Conservation (phyloP, 441 rosid genomes). For the Syzygium malaccense region DNA sequence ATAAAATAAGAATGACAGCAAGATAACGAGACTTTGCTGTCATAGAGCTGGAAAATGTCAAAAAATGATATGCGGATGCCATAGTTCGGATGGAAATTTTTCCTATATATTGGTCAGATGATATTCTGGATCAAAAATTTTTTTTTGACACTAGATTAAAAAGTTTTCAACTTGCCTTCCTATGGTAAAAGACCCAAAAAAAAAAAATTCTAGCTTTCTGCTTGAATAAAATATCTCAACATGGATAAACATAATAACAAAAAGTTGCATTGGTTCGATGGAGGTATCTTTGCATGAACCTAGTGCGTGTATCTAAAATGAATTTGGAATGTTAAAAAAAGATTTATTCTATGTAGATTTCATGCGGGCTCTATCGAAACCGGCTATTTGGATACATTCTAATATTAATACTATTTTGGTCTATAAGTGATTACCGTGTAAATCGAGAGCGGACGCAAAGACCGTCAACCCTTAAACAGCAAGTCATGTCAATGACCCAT, state of each 20-base stretch:
- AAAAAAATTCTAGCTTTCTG: not conserved
- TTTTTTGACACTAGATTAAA: not conserved
- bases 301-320: not conserved
- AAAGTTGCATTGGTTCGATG: not conserved
- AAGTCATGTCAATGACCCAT: not conserved
- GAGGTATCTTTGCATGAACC: not conserved
- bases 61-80: not conserved
- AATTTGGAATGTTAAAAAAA: not conserved
- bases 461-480: not conserved
- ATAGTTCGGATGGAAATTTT: not conserved
- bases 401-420: not conserved
- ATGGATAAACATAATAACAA: not conserved
- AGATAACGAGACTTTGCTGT: not conserved
- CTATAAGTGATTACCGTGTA: no score
- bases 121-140: not conserved
- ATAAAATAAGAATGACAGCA: not conserved
- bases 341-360: not conserved
- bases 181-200: not conserved
- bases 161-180: not conserved
- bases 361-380: fast-evolving
- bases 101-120: not conserved
- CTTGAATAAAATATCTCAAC: not conserved
- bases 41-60: not conserved
- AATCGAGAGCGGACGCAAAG: fast-evolving
- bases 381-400: not conserved